Conservation (phyloP, 495 filamentous ascomycete genomes). For the Podospora pseudopauciseta region DNA sequence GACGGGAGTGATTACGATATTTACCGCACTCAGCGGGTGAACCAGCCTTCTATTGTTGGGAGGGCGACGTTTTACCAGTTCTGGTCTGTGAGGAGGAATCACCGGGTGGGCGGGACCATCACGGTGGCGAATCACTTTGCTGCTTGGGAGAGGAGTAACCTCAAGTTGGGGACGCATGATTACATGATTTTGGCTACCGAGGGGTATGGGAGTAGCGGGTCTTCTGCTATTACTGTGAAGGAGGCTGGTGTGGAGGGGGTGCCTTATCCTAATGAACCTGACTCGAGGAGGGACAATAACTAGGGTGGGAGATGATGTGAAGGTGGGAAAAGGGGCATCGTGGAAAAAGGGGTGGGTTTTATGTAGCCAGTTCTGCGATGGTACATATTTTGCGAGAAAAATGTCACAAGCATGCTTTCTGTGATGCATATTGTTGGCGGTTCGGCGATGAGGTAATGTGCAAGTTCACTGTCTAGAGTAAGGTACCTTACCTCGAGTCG, state of each 20-base stretch:
- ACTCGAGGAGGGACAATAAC: slow-evolving; percentile 24
- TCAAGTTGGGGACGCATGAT: slow-evolving; percentile 51
- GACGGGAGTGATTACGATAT: slow-evolving; percentile 59
- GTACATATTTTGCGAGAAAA: not conserved
- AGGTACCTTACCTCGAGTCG: too few species aligned
- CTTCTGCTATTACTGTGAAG: slow-evolving; percentile 20
- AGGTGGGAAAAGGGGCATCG: not conserved
- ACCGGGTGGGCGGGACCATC: slow-evolving; percentile 40
- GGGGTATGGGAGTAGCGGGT: slow-evolving; percentile 37
- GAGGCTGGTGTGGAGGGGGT: slow-evolving; percentile 21
- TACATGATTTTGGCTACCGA: slow-evolving; percentile 57
- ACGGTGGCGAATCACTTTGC: slow-evolving; percentile 55
- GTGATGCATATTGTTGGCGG: not conserved
- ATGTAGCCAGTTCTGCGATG: not conserved
- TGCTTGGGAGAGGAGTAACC: slow-evolving; percentile 48
- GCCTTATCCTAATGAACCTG: slow-evolving; percentile 21
- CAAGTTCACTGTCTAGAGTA: too few species aligned
- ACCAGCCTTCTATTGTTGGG: slow-evolving; percentile 56
- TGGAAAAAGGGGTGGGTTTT: not conserved
- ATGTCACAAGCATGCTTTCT: not conserved
- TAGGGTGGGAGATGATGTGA: slow-evolving; percentile 1
- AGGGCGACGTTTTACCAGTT: slow-evolving; percentile 59
- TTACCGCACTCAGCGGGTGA: slow-evolving; percentile 49
- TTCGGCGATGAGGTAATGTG: too few species aligned
- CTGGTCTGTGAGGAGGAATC: slow-evolving; percentile 51